phyloP scores from a whole-genome alignment of 495 filamentous ascomycete genomes.

The Aspergillus haitiensis region DNA sequence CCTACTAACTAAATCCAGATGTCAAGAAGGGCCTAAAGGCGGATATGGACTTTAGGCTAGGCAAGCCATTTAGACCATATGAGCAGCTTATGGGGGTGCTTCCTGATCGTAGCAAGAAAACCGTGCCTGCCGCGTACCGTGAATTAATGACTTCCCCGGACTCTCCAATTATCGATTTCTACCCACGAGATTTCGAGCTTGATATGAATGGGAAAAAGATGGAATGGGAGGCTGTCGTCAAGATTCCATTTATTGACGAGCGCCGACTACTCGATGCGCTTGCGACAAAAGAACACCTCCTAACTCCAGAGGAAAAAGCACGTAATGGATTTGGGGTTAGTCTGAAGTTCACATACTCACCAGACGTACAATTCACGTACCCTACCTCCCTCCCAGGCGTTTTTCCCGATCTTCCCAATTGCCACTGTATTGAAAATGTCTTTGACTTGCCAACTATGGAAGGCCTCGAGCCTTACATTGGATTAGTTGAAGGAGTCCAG shows the following conservation, averaged over 20 bases:
- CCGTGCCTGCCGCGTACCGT: conserved; percentile 85
- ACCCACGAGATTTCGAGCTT: conserved; percentile 93
- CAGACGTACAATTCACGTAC: conserved; percentile 74
- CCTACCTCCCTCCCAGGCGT: conserved; percentile 83
- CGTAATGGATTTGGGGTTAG: conserved; percentile 90
- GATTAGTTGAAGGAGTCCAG: conserved; percentile 83
- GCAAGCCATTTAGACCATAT: conserved; percentile 90
- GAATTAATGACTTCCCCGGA: conserved; percentile 85
- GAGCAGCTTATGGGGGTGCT: conserved; percentile 99
- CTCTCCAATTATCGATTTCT: conserved; percentile 98
- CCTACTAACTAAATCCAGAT: conserved; percentile 50
- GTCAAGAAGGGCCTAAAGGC: conserved; percentile 85
- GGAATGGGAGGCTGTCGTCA: conserved; percentile 99
- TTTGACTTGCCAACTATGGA: conserved; percentile 94
- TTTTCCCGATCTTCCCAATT: conserved; percentile 85
- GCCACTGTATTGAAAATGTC: conserved; percentile 89
- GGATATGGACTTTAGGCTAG: conserved; percentile 86
- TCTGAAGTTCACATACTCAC: conserved; percentile 86
- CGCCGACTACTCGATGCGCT: conserved; percentile 79
- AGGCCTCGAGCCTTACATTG: conserved; percentile 80
- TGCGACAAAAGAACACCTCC: conserved; percentile 72
- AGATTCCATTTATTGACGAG: conserved; percentile 98
- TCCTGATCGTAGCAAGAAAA: conserved; percentile 94
- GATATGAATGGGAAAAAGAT: conserved; percentile 99
- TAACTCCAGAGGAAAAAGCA: conserved; percentile 72